Base-by-base conservation (phyloP, 116 monocot species). In the Cymodocea nodosa region DNA sequence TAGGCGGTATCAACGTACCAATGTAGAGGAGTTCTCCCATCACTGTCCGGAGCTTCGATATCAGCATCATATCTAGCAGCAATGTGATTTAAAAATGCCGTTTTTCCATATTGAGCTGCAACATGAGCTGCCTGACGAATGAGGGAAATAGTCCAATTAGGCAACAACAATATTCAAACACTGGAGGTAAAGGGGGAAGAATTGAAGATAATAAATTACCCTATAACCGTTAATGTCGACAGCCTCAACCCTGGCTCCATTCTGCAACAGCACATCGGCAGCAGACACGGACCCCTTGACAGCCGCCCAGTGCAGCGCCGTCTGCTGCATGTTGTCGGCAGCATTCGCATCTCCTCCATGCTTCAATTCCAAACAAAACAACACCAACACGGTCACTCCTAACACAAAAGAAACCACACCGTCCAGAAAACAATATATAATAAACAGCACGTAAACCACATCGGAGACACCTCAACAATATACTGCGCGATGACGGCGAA, bases 71-170 rank as follows among this genome's bases (percentile, higher is more conserved):
- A 80, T 62, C 74, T 97, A 30, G 76, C 72, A 69, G 83, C 66
- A 39, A 97, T 82, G 66, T 91, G 85, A 79, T 87, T 83, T 67
- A 97, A 75, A 69, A 90, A 97, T 30, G 75, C 59, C 62, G 97
- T 91, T 64, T 88, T 85, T 7, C 97, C 97, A 76, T 97, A 88
- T 63, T 91, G 97, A 57, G 97, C 85, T 62, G 97, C 97, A 70
- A 97, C 82, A 77, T 97, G 97, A 78, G 82, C 91, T 83, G 97
- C 83, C 97, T 97, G 95, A 80, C 73, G 35, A 71, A 19, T 24
- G 55, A 20, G 17, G 22, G 50, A 35, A 54, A 40, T 11, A 25
- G 30, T 23, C 20, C 70, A 55, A 59, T 3, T 40, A 36, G 34
- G 22, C 35, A 15, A 4, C 44, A 70, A 51, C 14, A 50, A 54